Conservation (phyloP, 352 stramenopile species). For the Saprolegnia diclina region DNA sequence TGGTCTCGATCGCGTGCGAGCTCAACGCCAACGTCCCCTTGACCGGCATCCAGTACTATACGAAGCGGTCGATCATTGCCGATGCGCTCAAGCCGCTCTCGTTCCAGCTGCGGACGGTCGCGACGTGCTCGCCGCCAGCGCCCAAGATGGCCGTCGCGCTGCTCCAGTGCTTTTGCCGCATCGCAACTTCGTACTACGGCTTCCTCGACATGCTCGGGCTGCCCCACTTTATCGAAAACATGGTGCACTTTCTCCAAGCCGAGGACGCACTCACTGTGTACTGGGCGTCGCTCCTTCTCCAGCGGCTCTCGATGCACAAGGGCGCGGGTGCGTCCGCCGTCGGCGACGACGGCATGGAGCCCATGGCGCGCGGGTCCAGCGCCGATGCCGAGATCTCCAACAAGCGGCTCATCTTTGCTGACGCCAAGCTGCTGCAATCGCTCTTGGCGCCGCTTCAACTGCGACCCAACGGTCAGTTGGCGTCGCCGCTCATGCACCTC, state of each 20-base stretch:
- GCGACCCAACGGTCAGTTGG: slow-evolving; percentile 14
- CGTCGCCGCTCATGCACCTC: slow-evolving; percentile 87
- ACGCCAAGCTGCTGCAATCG: slow-evolving; percentile 58
- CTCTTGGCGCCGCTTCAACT: slow-evolving; percentile 55
- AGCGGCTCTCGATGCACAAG: slow-evolving; percentile 52
- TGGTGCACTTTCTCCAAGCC: slow-evolving; percentile 67
- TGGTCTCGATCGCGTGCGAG: slow-evolving; percentile 76
- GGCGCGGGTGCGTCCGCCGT: slow-evolving; percentile 17
- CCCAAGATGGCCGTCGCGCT: slow-evolving; percentile 62
- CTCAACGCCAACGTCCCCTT: slow-evolving; percentile 88
- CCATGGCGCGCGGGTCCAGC: neutral
- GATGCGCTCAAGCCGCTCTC: slow-evolving; percentile 75
- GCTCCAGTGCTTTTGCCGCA: slow-evolving; percentile 78
- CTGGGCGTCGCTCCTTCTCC: slow-evolving; percentile 71
- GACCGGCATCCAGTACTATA: slow-evolving; percentile 79
- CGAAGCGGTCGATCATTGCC: slow-evolving; percentile 65
- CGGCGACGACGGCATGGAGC: slow-evolving; percentile 18
- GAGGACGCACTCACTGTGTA: slow-evolving; percentile 85
- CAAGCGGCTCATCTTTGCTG: slow-evolving; percentile 67
- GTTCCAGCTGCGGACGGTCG: slow-evolving; percentile 71
- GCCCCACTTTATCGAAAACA: slow-evolving; percentile 65
- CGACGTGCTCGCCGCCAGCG: slow-evolving; percentile 57
- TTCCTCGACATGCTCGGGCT: slow-evolving; percentile 79
- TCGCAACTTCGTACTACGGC: slow-evolving; percentile 80
- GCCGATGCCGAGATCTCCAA: slow-evolving; percentile 68